Conservation (phyloP, 83 land plant genomes). For the Picea abies region DNA sequence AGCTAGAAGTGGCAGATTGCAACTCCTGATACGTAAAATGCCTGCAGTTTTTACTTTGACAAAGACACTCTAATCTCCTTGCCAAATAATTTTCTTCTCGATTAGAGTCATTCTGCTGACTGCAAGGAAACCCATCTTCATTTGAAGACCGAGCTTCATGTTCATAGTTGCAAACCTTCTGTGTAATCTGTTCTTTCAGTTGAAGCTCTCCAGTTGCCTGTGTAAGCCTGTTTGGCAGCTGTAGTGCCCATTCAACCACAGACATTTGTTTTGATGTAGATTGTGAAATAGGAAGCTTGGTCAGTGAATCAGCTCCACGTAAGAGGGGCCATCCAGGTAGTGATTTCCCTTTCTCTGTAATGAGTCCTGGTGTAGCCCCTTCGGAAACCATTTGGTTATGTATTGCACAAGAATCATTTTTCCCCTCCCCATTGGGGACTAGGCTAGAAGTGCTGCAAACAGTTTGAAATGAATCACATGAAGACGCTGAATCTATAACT, state of each 20-base stretch:
- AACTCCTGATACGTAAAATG: constrained; percentile 69
- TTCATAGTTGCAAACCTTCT: constrained; percentile 23
- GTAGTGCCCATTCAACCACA: constrained; percentile 47
- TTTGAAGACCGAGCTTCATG: neutral
- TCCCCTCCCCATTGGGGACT: neutral
- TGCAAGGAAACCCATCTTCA: neutral
- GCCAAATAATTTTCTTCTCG: constrained; percentile 10
- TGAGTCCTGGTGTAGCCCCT: neutral
- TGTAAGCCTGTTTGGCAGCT: too few relatives aligned
- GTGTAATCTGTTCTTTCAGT: neutral
- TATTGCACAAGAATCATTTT: neutral
- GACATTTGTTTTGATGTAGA: constrained; percentile 33
- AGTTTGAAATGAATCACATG: constrained; percentile 12
- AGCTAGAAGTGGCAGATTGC: constrained; percentile 63
- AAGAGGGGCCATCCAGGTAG: neutral
- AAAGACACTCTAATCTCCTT: constrained; percentile 45
- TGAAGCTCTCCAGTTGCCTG: constrained; percentile 39
- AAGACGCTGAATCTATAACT: neutral
- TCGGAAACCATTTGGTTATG: neutral
- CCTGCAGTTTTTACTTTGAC: constrained; percentile 58
- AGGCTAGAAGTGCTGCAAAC: neutral
- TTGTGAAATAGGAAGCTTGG: constrained; percentile 6
- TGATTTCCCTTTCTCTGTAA: neutral
- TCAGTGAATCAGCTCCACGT: too few relatives aligned
- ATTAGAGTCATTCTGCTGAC: neutral